A percentile compares a stretch with the other conserved stretches of the same genome.
phyloP scores from a whole-genome alignment of 345 rosid genomes.

The Citrus mangshanensis region DNA sequence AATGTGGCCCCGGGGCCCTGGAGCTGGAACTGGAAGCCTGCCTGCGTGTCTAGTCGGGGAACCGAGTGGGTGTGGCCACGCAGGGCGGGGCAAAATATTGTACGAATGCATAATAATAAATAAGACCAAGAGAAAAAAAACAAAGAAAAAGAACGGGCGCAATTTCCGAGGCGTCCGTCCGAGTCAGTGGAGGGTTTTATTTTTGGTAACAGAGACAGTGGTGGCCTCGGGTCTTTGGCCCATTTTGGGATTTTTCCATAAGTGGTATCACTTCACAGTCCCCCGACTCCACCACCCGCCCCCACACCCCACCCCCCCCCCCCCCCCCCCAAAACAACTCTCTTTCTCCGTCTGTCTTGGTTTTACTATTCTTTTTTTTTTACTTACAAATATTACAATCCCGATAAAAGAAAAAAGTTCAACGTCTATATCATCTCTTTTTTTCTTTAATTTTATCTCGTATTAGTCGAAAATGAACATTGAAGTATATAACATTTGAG shows the following conservation, averaged over 20 bases:
- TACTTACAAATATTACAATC: too few species aligned
- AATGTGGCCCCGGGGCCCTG: too few species aligned
- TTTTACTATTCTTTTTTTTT: too few species aligned
- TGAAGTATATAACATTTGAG: too few species aligned
- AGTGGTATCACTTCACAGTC: background rate
- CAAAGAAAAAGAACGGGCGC: background rate
- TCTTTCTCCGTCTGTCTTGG: too few species aligned
- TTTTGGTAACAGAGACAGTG: background rate
- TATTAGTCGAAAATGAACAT: too few species aligned
- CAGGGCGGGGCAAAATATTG: background rate
- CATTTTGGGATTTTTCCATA: constrained; percentile 17
- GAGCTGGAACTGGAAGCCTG: too few species aligned
- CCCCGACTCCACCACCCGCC: too few species aligned
- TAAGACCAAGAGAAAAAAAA: background rate
- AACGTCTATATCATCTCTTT: too few species aligned
- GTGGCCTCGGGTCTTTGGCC: background rate
- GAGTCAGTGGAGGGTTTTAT: constrained; percentile 18
- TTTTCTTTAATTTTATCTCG: too few species aligned
- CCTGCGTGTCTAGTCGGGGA: background rate
- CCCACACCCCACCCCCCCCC: background rate
- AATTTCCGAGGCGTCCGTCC: constrained; percentile 28
- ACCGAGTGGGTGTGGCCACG: background rate
- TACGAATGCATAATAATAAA: background rate
- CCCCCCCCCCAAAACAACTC: too few species aligned
- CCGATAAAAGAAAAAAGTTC: background rate